Evolutionary conservation across 2,329 filamentous ascomycete genomes (phyloP), one percentile per base, ranked within the genome.

Genomic region (Sporothrix inflata): DNA sequence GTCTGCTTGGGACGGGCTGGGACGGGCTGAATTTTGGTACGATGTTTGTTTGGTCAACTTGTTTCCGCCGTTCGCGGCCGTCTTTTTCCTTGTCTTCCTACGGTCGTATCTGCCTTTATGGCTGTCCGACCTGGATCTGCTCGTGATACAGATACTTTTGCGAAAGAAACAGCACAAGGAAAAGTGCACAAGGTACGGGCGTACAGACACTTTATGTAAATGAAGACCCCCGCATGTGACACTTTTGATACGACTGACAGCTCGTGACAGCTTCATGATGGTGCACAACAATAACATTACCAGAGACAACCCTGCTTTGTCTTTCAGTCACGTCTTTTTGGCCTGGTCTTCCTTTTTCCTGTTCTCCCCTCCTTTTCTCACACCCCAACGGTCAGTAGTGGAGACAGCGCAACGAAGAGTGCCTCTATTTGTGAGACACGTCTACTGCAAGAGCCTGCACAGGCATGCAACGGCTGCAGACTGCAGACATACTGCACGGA

Each of bases 11-110:
- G 27, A 21, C 3, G 55, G 40, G 6, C 40, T 57, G 34, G 57
- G 57, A 61, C 57, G 34, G 57, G 9, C 49, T 11, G 38, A 9
- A 8, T 19, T 34, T 42, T 40, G 57, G 57, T 42, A 61, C 30
- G 4, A 1, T 3, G 1, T 12, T n/a, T 61, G 19, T 61, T 21
- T 61, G 57, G 57, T 61, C 57, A 42, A 24, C 8, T 24, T 21
- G 38, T 40, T 47, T 61, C 57, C 57, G 57, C 57, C 57, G 57
- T 42, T 61, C 34, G 57, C 34, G 57, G 57, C 24, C 57, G 30
- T 34, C 6, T 11, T 34, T 34, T 19, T 34, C 6, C 8, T 55
- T 55, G 51, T 8, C 16, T 60, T 21, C 4, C n/a, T 61, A 45
- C 12, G n/a, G n/a, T n/a, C n/a, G n/a, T n/a, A n/a, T n/a, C n/a